These are phyloP conservation scores for Trichoderma asperellum DNA, from an alignment of 2,329 filamentous ascomycete genomes.

Conservation along the genomic window DNA sequence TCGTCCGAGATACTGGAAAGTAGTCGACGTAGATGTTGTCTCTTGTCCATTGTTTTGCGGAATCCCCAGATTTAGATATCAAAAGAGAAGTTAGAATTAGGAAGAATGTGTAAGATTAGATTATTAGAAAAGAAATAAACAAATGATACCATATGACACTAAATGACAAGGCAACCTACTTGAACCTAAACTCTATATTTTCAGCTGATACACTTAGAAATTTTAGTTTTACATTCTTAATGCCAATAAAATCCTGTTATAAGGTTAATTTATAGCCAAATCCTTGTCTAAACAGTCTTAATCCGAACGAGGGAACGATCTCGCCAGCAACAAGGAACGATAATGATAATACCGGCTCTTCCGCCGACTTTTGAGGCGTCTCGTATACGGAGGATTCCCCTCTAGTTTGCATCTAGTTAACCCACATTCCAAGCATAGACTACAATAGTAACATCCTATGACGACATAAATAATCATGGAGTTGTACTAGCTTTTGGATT, in stretches of 20 bases:
- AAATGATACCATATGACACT: background rate
- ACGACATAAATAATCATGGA: slow-evolving; percentile 5
- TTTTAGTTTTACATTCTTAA: background rate
- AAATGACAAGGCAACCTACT: background rate
- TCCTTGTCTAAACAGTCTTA: background rate
- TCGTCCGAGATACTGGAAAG: slow-evolving; percentile 12
- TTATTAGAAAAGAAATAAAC: background rate
- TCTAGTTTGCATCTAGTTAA: background rate
- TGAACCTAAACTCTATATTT: background rate
- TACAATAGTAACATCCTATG: background rate
- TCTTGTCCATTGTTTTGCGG: slow-evolving; percentile 4
- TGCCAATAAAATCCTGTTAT: background rate
- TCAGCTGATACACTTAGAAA: background rate
- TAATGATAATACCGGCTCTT: background rate
- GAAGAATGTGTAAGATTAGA: background rate
- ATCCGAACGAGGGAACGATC: background rate
- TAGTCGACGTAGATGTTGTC: slow-evolving; percentile 17
- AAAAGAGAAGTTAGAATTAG: background rate
- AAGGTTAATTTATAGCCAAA: background rate
- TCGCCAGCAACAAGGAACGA: background rate
- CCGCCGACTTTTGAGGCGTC: slow-evolving; percentile 3
- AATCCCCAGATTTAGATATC: background rate
- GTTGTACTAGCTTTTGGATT: background rate
- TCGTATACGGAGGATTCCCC: background rate
- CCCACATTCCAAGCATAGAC: background rate